Base-by-base conservation (phyloP, 208 protist genomes). In the Giardia duodenalis region DNA sequence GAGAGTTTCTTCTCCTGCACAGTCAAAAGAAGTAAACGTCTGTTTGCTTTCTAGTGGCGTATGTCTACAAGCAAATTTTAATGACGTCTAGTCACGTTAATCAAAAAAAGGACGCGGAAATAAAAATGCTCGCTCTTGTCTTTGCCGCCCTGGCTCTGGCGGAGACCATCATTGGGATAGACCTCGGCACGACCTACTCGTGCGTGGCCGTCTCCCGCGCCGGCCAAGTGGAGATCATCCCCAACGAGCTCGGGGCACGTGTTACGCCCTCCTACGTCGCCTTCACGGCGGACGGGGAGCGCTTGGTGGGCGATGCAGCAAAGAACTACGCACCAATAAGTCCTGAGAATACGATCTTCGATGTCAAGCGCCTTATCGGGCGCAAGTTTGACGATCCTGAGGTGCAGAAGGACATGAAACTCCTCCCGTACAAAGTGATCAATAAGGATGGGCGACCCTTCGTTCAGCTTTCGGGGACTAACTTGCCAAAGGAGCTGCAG, bases 321-420 rank as follows among this genome's bases (percentile, higher is more conserved):
- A 96, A 96, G 92, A 96, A 95, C 90, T 96, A 98, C 94, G 95
- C 95, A 19, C 94, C 96, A 39, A 94, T 96, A 94, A 98, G 97
- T 93, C 96, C 97, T 48, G 67, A 93, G 86, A 97, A 97, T 94
- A 97, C 97, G 1, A 93, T 98, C 44, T 98, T 97, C 93, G 97
- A 98, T 93, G 96, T 96, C 88, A 98, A 98, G 95, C 95, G 97
- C 76, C 93, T 98, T 0, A 97, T 97, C 92, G 96, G 96, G 44
- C 94, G 96, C 89, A 94, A 95, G 43, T 97, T 97, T 92, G 76
- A 92, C 45, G 96, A 97, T 43, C 2, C n/a, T 1, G 2, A 2
- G n/a, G 93, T 93, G 48, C 45, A 87, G 67, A 87, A 87, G 2
- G 93, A 94, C 44, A 4, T 93, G 0, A 44, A 97, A 94, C 95